These are phyloP conservation scores for Fusarium beomiforme DNA, from an alignment of 2,329 filamentous ascomycete species.

Conservation along the genomic window DNA sequence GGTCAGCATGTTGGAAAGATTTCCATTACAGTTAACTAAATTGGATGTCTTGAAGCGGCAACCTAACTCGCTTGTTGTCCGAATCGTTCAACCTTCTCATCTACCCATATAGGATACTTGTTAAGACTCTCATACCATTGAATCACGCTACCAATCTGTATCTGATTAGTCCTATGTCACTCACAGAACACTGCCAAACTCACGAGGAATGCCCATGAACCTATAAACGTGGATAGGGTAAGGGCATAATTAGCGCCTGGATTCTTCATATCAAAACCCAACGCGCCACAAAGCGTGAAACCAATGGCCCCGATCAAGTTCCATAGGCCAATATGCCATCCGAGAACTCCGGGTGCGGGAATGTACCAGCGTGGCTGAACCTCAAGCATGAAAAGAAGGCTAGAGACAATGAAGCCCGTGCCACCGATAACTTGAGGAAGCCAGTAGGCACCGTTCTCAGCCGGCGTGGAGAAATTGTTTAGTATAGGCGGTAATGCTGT, in stretches of 20 bases:
- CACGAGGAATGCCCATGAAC: conserved; percentile 59
- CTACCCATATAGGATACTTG: not conserved
- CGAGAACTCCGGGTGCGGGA: conserved; percentile 65
- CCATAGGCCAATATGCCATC: conserved; percentile 75
- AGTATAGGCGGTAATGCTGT: conserved; percentile 62
- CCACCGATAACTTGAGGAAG: conserved; percentile 70
- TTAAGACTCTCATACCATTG: not conserved
- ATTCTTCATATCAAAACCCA: conserved; percentile 59
- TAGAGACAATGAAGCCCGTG: conserved; percentile 67
- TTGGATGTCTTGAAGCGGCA: too few species aligned
- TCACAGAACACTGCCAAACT: not conserved
- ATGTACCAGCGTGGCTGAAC: conserved; percentile 71
- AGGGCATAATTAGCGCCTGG: conserved; percentile 53
- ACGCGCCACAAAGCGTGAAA: conserved; percentile 69
- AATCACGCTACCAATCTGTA: conserved; percentile 11
- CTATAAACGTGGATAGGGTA: conserved; percentile 60
- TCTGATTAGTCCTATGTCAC: accelerated
- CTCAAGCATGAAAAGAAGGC: conserved; percentile 71
- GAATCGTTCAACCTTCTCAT: not conserved
- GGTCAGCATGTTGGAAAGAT: too few species aligned
- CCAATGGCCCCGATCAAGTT: conserved; percentile 71
- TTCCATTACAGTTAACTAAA: too few species aligned
- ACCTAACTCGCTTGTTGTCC: not conserved
- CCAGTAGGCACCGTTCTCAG: conserved; percentile 66
- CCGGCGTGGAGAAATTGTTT: conserved; percentile 56